Base-by-base conservation (phyloP, 2,329 filamentous ascomycete genomes). In the Aspergillus neoniger region DNA sequence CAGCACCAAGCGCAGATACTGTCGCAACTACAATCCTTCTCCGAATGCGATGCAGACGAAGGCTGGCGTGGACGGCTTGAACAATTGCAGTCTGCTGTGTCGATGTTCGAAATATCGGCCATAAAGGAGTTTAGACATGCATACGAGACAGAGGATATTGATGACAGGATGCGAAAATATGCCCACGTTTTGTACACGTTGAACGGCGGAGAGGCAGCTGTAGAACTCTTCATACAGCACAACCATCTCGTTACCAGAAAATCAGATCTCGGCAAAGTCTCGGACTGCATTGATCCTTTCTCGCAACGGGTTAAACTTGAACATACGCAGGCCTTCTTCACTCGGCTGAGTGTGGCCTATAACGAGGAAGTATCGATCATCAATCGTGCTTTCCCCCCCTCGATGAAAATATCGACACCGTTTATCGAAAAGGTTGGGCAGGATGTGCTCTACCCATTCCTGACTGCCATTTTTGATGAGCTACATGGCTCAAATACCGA, bases 61-160 rank as follows among this genome's bases (percentile, higher is more conserved):
- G 93, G 92, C 1, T 93, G 90, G 82, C 76, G 80, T 51, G 82
- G 86, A 67, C 82, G 94, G 47, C 86, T 90, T 69, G 86, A 90
- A 63, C 91, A 89, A 71, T 80, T 99, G 19, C 81, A 85, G 39
- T 85, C 83, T 23, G 92, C 96, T 84, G 86, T 89, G 65, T 84
- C 84, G 39, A 88, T 95, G 61, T 99, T 99, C 70, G 94, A 98
- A 77, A 92, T 89, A 59, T 92, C 93, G 3, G 93, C 96, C 3
- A 79, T 97, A 55, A 86, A 90, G 52, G 95, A 99, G 74, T 99
- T 99, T 67, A 91, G 96, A 76, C 90, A 95, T 71, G 95, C 92
- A 4, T 96, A 96, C 67, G 91, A 95, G 73, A 88, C 87, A 47
- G 91, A 90, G 79, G 94, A 99, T 74, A 87, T 96, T 57, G 90